Evolutionary conservation across 2,329 filamentous ascomycete genomes (phyloP).

Genomic region (Fusarium sp.): DNA sequence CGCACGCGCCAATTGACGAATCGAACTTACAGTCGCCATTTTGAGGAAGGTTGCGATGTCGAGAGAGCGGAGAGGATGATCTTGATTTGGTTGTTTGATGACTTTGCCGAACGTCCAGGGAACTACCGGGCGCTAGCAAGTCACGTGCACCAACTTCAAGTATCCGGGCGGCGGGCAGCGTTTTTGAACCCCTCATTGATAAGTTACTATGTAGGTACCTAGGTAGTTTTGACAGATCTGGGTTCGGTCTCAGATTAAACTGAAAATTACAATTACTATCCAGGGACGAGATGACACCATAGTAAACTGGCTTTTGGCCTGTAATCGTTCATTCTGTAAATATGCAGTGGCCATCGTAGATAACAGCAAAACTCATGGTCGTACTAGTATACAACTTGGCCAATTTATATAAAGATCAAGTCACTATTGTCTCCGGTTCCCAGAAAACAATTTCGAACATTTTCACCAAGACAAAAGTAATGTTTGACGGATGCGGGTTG

Average conservation of each 20-base stretch:
- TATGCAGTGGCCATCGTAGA: background rate
- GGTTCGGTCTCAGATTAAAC: background rate
- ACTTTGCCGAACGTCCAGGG: conserved; percentile 59
- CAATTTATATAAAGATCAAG: background rate
- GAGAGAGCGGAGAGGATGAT: conserved; percentile 62
- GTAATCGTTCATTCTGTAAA: background rate
- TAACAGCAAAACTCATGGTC: background rate
- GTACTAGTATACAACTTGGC: background rate
- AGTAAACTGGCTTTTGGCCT: background rate
- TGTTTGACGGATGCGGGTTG: conserved; percentile 33
- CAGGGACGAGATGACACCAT: background rate
- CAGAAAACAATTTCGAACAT: background rate
- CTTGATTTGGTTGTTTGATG: conserved; percentile 56
- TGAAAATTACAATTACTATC: background rate
- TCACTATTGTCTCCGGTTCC: background rate
- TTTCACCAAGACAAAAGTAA: background rate
- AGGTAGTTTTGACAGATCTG: background rate
- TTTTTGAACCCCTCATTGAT: conserved; percentile 43
- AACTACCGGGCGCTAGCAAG: conserved; percentile 43
- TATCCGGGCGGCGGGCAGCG: conserved; percentile 24
- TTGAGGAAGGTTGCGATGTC: conserved; percentile 63
- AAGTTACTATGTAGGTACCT: background rate
- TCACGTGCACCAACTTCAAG: conserved; percentile 49
- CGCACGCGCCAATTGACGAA: conserved; percentile 45
- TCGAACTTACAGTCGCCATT: conserved; percentile 75